phyloP scores from a whole-genome alignment of 2,329 filamentous ascomycete genomes.

The Pseudogymnoascus sp. region DNA sequence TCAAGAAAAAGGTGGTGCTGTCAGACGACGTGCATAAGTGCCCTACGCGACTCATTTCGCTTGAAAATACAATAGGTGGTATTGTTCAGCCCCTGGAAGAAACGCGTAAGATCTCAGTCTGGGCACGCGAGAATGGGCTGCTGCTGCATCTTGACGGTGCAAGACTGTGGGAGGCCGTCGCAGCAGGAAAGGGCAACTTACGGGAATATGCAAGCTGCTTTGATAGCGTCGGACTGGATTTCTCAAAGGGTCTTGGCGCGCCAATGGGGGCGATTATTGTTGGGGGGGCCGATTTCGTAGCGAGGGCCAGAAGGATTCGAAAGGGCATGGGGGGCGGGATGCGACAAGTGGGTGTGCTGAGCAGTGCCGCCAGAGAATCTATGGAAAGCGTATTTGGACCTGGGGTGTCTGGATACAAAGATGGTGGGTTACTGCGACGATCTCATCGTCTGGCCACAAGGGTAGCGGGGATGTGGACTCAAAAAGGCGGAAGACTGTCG shows the following conservation, averaged over 20 bases:
- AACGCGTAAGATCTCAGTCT: constrained; percentile 58
- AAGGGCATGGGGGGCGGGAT: constrained; percentile 76
- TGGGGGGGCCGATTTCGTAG: constrained; percentile 36
- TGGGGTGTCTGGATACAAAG: constrained; percentile 14
- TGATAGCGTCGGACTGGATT: constrained; percentile 69
- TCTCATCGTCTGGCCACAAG: constrained; percentile 55
- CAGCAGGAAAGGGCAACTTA: constrained; percentile 57
- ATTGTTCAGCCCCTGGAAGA: constrained; percentile 70
- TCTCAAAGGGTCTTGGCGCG: constrained; percentile 75
- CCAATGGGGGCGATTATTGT: constrained; percentile 72
- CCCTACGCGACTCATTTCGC: constrained; percentile 70
- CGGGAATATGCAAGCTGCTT: constrained; percentile 60
- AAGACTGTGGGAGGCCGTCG: constrained; percentile 73
- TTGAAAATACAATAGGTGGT: constrained; percentile 81
- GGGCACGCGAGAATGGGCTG: constrained; percentile 56
- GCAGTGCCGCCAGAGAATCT: constrained; percentile 66
- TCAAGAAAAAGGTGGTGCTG: constrained; percentile 56
- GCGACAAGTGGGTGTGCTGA: constrained; percentile 67
- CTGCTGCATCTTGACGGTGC: constrained; percentile 73
- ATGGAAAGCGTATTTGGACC: constrained; percentile 65
- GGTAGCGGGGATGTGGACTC: constrained; percentile 53
- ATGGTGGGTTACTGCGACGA: constrained; percentile 52
- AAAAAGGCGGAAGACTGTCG: constrained; percentile 50
- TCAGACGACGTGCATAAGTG: constrained; percentile 66
- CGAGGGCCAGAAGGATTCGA: constrained; percentile 62